These are phyloP conservation scores for Arxiozyma bovina DNA, from an alignment of 1,139 yeast genomes.

Conservation along the genomic window DNA sequence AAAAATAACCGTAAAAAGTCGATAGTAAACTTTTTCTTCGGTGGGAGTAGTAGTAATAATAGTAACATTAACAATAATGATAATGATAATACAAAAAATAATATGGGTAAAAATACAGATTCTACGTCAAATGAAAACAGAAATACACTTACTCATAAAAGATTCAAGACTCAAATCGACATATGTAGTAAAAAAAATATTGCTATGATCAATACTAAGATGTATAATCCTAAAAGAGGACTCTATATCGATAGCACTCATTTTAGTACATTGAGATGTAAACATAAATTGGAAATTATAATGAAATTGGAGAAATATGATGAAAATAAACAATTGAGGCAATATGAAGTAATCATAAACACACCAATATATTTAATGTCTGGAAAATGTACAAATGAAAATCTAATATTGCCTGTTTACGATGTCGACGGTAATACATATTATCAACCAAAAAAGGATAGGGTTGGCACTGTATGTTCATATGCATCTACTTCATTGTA, in stretches of 20 bases:
- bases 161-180: not conserved
- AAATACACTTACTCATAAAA: not conserved
- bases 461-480: not conserved
- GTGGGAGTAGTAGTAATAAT: not conserved
- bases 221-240: conserved; percentile 28
- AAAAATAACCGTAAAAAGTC: not conserved
- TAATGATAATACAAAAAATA: not conserved
- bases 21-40: conserved; percentile 3
- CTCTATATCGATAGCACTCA: conserved; percentile 59
- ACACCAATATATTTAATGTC: conserved; percentile 72
- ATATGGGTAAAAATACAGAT: not conserved
- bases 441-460: conserved; percentile 3
- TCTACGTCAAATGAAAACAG: not conserved
- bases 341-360: conserved; percentile 82
- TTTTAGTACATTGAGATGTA: conserved; percentile 56
- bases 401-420: conserved; percentile 63
- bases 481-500: not conserved
- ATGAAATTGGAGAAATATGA: conserved; percentile 59
- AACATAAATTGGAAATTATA: conserved; percentile 68
- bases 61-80: not conserved
- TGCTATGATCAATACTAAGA: conserved; percentile 8
- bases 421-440: conserved; percentile 26
- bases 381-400: conserved; percentile 59
- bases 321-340: conserved; percentile 50
- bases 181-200: not conserved